Evolutionary conservation across 2,329 filamentous ascomycete species (phyloP).

Genomic region (Colletotrichum limetticola): DNA sequence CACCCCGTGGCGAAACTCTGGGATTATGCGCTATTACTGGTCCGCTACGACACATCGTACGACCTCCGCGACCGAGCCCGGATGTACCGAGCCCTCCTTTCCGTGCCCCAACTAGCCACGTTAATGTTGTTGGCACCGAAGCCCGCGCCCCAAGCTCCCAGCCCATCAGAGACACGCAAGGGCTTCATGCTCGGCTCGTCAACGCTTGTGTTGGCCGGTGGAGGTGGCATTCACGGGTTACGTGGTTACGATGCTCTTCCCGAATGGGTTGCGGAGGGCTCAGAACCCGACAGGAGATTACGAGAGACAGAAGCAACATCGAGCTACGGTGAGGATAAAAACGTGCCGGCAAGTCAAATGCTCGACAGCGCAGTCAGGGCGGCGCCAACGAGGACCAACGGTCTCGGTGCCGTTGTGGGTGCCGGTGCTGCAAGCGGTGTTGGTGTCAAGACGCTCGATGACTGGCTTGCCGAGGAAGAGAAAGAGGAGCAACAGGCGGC

Average conservation of each 20-base stretch:
- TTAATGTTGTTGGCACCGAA: constrained; percentile 94
- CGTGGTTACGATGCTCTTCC: constrained; percentile 84
- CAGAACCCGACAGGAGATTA: constrained; percentile 81
- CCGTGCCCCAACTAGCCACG: constrained; percentile 86
- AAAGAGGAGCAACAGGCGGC: constrained; percentile 66
- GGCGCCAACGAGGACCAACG: constrained; percentile 59
- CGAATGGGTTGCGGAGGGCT: constrained; percentile 83
- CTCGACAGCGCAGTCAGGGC: constrained; percentile 66
- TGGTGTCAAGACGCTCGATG: constrained; percentile 84
- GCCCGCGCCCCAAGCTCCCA: constrained; percentile 89
- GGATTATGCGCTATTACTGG: constrained; percentile 85
- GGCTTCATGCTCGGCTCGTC: constrained; percentile 85
- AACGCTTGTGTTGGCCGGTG: constrained; percentile 84
- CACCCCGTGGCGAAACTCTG: constrained; percentile 83
- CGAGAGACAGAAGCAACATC: constrained; percentile 66
- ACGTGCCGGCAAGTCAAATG: constrained; percentile 69
- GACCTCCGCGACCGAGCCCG: constrained; percentile 92
- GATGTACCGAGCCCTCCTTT: constrained; percentile 86
- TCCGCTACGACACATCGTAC: constrained; percentile 93
- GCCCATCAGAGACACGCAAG: constrained; percentile 85
- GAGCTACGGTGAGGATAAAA: constrained; percentile 52
- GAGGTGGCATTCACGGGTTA: constrained; percentile 78
- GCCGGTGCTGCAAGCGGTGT: constrained; percentile 48
- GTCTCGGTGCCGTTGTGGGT: constrained; percentile 39
- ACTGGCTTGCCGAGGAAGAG: constrained; percentile 86